Conservation (phyloP, 805 yeast genomes). For the Candida yuanshanica region DNA sequence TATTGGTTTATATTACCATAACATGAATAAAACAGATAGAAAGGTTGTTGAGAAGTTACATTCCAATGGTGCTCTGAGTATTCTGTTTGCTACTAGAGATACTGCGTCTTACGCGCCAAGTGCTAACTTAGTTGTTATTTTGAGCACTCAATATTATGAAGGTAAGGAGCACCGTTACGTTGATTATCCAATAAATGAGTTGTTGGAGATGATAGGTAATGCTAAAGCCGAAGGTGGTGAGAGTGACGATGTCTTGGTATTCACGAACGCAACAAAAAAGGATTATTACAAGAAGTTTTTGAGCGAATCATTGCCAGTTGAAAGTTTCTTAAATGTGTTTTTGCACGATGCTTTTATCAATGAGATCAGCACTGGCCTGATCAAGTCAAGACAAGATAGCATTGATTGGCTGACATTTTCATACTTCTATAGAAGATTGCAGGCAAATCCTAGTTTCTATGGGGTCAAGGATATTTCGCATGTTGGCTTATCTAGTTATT, state of each 20-base stretch:
- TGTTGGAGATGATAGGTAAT: conserved; percentile 60
- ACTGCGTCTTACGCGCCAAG: conserved; percentile 43
- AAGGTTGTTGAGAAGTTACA: conserved; percentile 49
- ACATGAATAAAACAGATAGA: conserved; percentile 52
- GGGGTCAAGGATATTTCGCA: conserved; percentile 64
- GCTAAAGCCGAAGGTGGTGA: conserved; percentile 25
- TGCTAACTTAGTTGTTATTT: conserved; percentile 51
- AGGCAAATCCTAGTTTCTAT: conserved; percentile 81
- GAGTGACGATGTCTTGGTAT: conserved; percentile 42
- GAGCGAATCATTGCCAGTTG: conserved; percentile 73
- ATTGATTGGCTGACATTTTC: conserved; percentile 88
- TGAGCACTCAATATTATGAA: conserved; percentile 69
- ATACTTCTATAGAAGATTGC: conserved; percentile 74
- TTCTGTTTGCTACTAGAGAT: conserved; percentile 60
- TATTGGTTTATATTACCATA: conserved; percentile 54
- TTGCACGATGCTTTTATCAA: conserved; percentile 65
- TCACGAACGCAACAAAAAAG: conserved; percentile 49
- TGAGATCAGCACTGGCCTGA: conserved; percentile 64
- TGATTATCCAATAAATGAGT: conserved; percentile 60
- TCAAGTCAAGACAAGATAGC: conserved; percentile 73
- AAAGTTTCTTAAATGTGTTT: conserved; percentile 57
- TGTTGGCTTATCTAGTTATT: conserved; percentile 68
- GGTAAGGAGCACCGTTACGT: conserved; percentile 66
- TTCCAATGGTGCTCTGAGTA: conserved; percentile 41
- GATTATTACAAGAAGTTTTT: conserved; percentile 69